Conservation (phyloP, 768 basidiomycete species). For the Panus rudis region DNA sequence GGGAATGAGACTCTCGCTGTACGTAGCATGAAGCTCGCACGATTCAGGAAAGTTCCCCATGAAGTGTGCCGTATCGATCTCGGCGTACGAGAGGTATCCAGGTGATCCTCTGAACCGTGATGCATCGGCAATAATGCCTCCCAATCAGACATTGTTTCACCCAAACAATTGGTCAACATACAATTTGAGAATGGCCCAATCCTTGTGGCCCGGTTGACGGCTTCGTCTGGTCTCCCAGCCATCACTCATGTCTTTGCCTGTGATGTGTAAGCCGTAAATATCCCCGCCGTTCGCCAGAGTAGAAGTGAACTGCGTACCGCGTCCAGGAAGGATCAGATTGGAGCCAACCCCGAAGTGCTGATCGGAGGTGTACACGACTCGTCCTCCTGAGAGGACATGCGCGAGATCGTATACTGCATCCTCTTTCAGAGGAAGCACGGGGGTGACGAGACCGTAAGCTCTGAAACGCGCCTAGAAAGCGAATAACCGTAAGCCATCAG, state of each 20-base stretch:
- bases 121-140: background rate
- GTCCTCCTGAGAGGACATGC: conserved; percentile 84
- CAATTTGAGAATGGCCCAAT: conserved; percentile 90
- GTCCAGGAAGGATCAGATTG: conserved; percentile 86
- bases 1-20: conserved; percentile 28
- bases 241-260: conserved; percentile 89
- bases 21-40: conserved; percentile 66
- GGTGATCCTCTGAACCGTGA: conserved; percentile 55
- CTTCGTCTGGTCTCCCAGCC: conserved; percentile 98
- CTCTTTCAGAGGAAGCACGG: conserved; percentile 48
- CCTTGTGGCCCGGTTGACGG: conserved; percentile 69
- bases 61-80: conserved; percentile 93
- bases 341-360: conserved; percentile 92
- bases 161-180: conserved; percentile 31
- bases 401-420: conserved; percentile 71
- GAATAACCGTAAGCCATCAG: too few relatives aligned
- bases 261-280: background rate
- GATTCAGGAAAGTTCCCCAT: conserved; percentile 93
- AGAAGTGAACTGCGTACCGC: conserved; percentile 39
- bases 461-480: conserved; percentile 76
- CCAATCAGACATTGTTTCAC: background rate
- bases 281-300: background rate
- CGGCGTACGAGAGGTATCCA: conserved; percentile 66
- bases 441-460: conserved; percentile 75
- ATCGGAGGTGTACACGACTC: conserved; percentile 79